Percentiles rank a stretch among this genome's conserved stretches.
phyloP scores from a whole-genome alignment of 2,329 filamentous ascomycete species.

The Cladophialophora bantiana region DNA sequence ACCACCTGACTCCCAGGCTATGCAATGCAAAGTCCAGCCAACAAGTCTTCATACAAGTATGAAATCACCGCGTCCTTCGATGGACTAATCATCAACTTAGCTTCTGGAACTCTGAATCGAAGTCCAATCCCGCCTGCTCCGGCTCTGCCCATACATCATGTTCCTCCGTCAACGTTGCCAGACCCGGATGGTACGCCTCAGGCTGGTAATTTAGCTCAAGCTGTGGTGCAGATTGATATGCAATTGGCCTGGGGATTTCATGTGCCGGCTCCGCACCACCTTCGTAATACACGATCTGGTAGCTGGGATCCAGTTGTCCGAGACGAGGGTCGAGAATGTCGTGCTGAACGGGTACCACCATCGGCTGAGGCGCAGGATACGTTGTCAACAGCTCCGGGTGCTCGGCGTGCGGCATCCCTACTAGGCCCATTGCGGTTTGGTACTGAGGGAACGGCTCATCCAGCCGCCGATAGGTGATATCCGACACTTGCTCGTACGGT shows the following conservation, averaged over 20 bases:
- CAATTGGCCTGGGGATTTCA: constrained; percentile 31
- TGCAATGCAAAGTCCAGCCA: constrained; percentile 4
- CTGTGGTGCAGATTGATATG: constrained; percentile 36
- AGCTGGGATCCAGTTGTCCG: constrained; percentile 41
- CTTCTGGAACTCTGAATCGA: constrained; percentile 40
- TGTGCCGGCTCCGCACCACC: constrained; percentile 41
- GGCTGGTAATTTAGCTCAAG: constrained; percentile 33
- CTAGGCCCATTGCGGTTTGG: constrained; percentile 43
- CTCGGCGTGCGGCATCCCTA: constrained; percentile 52
- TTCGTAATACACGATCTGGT: constrained; percentile 40
- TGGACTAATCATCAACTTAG: constrained; percentile 23
- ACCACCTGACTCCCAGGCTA: constrained; percentile 25
- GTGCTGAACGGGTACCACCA: constrained; percentile 41
- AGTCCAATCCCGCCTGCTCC: constrained; percentile 33
- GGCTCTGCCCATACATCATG: constrained; percentile 44
- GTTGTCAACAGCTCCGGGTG: constrained; percentile 53
- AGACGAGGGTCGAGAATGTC: constrained; percentile 54
- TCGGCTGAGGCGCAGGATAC: constrained; percentile 42
- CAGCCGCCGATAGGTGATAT: constrained; percentile 45
- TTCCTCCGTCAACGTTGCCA: constrained; percentile 46
- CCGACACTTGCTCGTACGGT: constrained; percentile 33
- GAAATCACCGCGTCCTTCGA: neutral
- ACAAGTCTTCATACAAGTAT: neutral
- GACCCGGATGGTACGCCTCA: constrained; percentile 40
- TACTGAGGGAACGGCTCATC: constrained; percentile 37